These are phyloP conservation scores for Apophysomyces variabilis DNA, from an alignment of 371 early-diverging fungal species.

Conservation along the genomic window DNA sequence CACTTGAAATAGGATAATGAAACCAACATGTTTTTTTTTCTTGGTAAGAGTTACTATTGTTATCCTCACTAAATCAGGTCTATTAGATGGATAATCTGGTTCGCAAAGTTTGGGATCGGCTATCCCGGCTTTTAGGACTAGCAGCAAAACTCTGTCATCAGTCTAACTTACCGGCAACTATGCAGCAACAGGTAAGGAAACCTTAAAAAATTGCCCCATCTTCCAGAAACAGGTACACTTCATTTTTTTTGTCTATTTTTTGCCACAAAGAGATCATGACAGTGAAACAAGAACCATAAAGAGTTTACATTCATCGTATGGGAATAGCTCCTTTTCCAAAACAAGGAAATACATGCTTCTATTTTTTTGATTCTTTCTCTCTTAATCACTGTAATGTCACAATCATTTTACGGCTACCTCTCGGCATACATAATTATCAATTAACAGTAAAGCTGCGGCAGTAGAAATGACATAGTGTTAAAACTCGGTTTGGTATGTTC, in stretches of 20 bases:
- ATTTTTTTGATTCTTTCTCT: background rate
- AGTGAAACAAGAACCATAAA: background rate
- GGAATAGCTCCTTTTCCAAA: conserved; percentile 3
- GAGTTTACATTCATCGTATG: background rate
- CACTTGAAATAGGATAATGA: too few species aligned
- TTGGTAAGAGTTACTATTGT: background rate
- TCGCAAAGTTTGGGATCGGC: background rate
- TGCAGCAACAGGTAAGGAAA: too few species aligned
- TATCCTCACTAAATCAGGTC: conserved; percentile 4
- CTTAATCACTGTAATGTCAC: background rate
- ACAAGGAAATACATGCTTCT: background rate
- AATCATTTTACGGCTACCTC: background rate
- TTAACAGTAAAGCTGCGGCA: background rate
- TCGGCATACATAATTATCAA: background rate
- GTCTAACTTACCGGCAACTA: too few species aligned
- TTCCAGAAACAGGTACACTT: background rate
- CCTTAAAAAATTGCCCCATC: too few species aligned
- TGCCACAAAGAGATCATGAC: background rate
- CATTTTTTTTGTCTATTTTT: too few species aligned
- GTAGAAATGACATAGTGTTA: background rate
- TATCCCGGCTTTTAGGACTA: conserved; percentile 1
- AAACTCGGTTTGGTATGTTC: background rate
- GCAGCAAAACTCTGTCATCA: conserved; percentile 7
- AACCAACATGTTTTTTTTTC: background rate
- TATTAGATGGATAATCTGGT: background rate